Conservation (phyloP, 371 early-diverging fungal species). For the Fennellomyces sp. region DNA sequence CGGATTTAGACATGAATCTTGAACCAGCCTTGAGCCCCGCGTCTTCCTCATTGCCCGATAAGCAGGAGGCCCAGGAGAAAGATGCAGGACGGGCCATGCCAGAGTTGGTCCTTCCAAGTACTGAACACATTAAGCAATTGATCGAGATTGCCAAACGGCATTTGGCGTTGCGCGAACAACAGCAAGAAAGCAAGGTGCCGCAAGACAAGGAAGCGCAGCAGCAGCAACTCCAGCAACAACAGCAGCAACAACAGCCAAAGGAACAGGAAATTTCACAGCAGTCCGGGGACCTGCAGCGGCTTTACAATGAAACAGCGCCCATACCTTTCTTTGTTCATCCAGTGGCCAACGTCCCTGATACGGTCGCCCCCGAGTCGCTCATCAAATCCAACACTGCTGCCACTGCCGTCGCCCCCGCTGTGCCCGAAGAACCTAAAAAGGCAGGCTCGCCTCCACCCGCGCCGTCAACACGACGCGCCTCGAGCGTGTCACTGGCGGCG, state of each 20-base stretch:
- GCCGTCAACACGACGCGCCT: slow-evolving; percentile 16
- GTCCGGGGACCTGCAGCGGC: slow-evolving; percentile 3
- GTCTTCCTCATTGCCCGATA: slow-evolving; percentile 6
- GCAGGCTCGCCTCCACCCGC: background rate
- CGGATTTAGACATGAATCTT: slow-evolving; percentile 2
- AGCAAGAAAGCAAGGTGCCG: background rate
- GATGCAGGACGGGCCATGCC: background rate
- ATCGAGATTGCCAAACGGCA: slow-evolving; percentile 50
- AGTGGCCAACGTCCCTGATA: slow-evolving; percentile 15
- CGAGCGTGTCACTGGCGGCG: slow-evolving; percentile 7
- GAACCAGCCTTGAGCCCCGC: slow-evolving; percentile 2
- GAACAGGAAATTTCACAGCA: slow-evolving; percentile 4
- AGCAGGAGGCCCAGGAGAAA: slow-evolving; percentile 9
- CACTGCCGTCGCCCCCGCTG: background rate
- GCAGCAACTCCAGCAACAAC: background rate
- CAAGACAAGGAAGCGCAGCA: background rate
- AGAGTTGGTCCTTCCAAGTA: slow-evolving; percentile 28
- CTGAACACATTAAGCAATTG: slow-evolving; percentile 47
- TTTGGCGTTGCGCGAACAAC: slow-evolving; percentile 17
- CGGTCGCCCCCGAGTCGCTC: slow-evolving; percentile 23
- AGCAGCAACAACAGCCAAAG: background rate
- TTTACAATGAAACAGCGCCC: slow-evolving; percentile 4
- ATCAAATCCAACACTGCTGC: slow-evolving; percentile 8
- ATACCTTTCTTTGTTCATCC: slow-evolving; percentile 7
- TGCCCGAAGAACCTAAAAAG: background rate